These are phyloP conservation scores for Aspergillus carbonarius DNA, from an alignment of 2,329 filamentous ascomycete genomes.

Conservation along the genomic window DNA sequence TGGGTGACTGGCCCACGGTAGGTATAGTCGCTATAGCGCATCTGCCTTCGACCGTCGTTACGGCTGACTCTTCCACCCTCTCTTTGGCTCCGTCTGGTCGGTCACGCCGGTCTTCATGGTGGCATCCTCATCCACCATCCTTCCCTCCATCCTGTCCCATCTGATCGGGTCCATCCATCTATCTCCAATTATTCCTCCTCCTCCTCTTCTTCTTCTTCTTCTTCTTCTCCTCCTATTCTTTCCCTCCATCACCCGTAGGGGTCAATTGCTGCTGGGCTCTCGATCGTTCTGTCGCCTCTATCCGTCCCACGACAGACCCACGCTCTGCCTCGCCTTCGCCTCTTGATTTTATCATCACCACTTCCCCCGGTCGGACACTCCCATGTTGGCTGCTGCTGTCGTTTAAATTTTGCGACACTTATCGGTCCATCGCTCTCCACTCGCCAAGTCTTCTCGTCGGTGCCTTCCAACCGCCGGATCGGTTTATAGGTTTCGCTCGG, in stretches of 20 bases:
- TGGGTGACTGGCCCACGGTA: background rate
- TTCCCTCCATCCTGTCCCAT: background rate
- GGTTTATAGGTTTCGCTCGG: background rate
- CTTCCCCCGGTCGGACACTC: background rate
- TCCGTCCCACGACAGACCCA: background rate
- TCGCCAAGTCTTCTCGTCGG: background rate
- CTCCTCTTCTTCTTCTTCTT: background rate
- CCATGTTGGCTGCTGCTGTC: background rate
- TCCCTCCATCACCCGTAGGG: conserved; percentile 2
- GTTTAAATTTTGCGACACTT: background rate
- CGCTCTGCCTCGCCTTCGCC: background rate
- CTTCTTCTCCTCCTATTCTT: background rate
- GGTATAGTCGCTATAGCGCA: conserved; percentile 3
- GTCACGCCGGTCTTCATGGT: background rate
- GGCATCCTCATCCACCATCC: background rate
- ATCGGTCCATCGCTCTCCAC: background rate
- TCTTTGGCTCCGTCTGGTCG: conserved; percentile 5
- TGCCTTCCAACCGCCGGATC: conserved; percentile 1
- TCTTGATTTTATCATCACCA: background rate
- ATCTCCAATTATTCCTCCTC: background rate
- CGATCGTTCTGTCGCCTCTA: background rate
- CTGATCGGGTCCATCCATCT: background rate
- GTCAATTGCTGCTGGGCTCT: conserved; percentile 11
- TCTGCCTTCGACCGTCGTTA: conserved; percentile 9
- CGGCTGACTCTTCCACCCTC: conserved; percentile 12